Conservation (phyloP, 2,329 filamentous ascomycete species). For the Beauveria bassiana region DNA sequence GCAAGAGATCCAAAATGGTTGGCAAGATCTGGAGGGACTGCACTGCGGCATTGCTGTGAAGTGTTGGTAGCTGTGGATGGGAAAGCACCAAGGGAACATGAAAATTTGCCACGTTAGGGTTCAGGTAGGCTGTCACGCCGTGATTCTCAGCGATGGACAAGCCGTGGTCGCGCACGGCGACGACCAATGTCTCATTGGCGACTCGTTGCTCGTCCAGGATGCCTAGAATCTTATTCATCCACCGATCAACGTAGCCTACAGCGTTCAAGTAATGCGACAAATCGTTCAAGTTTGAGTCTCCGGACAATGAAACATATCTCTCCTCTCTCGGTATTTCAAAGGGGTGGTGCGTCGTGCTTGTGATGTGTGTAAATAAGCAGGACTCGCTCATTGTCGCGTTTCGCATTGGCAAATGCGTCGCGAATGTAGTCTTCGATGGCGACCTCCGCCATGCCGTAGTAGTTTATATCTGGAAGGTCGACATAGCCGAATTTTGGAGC, state of each 20-base stretch:
- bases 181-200: slow-evolving; percentile 25
- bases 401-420: slow-evolving; percentile 23
- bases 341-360: slow-evolving; percentile 28
- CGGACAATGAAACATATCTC: slow-evolving; percentile 17
- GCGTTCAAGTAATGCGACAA: slow-evolving; percentile 28
- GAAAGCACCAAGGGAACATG: slow-evolving; percentile 25
- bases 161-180: slow-evolving; percentile 27
- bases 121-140: slow-evolving; percentile 23
- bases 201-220: slow-evolving; percentile 24
- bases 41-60: slow-evolving; percentile 23
- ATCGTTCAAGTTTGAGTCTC: slow-evolving; percentile 21
- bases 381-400: slow-evolving; percentile 22
- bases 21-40: slow-evolving; percentile 26
- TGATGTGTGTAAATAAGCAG: slow-evolving; percentile 26
- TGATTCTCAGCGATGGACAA: slow-evolving; percentile 24
- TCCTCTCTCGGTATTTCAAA: slow-evolving; percentile 23
- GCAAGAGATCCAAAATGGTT: slow-evolving; percentile 27
- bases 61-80: slow-evolving; percentile 24
- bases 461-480: slow-evolving; percentile 25
- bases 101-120: slow-evolving; percentile 24
- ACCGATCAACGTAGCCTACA: slow-evolving; percentile 24
- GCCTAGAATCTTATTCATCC: slow-evolving; percentile 24
- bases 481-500: slow-evolving; percentile 22
- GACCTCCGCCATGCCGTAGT: slow-evolving; percentile 25
- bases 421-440: slow-evolving; percentile 25